These are phyloP conservation scores for Aspergillus clavatus DNA, from an alignment of 2,329 filamentous ascomycete genomes.

Conservation along the genomic window DNA sequence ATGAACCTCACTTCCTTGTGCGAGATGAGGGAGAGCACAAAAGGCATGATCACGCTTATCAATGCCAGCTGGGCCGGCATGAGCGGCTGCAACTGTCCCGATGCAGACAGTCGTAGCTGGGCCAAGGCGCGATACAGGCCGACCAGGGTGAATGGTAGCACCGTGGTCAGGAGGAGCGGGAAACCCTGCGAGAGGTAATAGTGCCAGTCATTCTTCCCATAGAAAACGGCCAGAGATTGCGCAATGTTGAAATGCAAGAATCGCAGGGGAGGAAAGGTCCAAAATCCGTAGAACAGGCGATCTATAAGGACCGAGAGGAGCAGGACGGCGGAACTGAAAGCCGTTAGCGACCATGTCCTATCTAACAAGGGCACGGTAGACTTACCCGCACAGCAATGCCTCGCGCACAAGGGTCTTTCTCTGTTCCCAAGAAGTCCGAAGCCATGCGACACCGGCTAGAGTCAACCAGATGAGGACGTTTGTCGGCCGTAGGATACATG, in stretches of 20 bases:
- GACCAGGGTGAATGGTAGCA: constrained; percentile 67
- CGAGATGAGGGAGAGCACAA: constrained; percentile 68
- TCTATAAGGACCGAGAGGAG: constrained; percentile 64
- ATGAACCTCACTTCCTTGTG: constrained; percentile 99
- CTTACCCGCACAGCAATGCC: constrained; percentile 54
- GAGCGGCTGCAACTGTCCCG: constrained; percentile 26
- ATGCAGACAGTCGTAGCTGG: constrained; percentile 31
- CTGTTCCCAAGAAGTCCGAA: constrained; percentile 39
- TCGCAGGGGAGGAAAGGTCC: constrained; percentile 82
- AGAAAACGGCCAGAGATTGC: constrained; percentile 84
- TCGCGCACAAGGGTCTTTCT: constrained; percentile 58
- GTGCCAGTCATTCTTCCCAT: constrained; percentile 83
- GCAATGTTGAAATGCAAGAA: constrained; percentile 90
- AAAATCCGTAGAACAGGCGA: constrained; percentile 72
- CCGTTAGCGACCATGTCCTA: constrained; percentile 7
- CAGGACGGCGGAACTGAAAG: constrained; percentile 53
- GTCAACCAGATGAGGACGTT: constrained; percentile 80
- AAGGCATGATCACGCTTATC: constrained; percentile 56
- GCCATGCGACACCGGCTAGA: constrained; percentile 54
- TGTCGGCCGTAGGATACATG: constrained; percentile 82
- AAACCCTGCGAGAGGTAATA: constrained; percentile 91
- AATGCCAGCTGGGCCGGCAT: constrained; percentile 54
- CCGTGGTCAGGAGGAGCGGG: constrained; percentile 78
- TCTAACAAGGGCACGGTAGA: background rate
- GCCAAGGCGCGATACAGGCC: constrained; percentile 56